These are phyloP conservation scores for Glycine tomentella DNA, from an alignment of 306 rosid genomes.

Conservation along the genomic window DNA sequence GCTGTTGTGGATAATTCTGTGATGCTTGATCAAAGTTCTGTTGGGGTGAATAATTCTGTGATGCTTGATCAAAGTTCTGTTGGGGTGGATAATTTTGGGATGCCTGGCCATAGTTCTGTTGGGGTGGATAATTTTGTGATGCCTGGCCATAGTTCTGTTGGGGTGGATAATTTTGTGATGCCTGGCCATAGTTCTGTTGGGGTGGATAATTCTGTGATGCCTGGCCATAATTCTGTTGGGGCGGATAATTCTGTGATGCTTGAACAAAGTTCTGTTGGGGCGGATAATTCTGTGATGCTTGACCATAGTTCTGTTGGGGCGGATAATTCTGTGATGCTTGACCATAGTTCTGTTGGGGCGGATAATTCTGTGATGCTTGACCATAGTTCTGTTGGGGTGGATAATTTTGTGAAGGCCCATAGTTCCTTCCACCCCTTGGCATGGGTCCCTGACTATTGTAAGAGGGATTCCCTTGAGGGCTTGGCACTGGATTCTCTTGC, in stretches of 20 bases:
- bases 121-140: too few species aligned
- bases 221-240: too few species aligned
- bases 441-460: slow-evolving; percentile 42
- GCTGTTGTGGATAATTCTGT: slow-evolving; percentile 53
- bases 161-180: too few species aligned
- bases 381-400: slow-evolving; percentile 55
- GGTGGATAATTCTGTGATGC: too few species aligned
- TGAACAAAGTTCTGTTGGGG: slow-evolving; percentile 46
- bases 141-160: too few species aligned
- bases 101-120: too few species aligned
- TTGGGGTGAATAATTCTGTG: slow-evolving; percentile 32
- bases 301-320: slow-evolving; percentile 54
- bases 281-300: slow-evolving; percentile 30
- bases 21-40: slow-evolving; percentile 45
- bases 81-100: slow-evolving; percentile 43
- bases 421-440: slow-evolving; percentile 59
- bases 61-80: slow-evolving; percentile 52
- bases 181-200: too few species aligned
- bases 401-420: slow-evolving; percentile 57
- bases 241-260: too few species aligned
- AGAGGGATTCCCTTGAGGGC: slow-evolving; percentile 57
- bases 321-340: slow-evolving; percentile 38
- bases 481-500: slow-evolving; percentile 48
- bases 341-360: slow-evolving; percentile 49
- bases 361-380: slow-evolving; percentile 46